phyloP scores from a whole-genome alignment of 129 eudicot species.

The Saposhnikovia divaricata region DNA sequence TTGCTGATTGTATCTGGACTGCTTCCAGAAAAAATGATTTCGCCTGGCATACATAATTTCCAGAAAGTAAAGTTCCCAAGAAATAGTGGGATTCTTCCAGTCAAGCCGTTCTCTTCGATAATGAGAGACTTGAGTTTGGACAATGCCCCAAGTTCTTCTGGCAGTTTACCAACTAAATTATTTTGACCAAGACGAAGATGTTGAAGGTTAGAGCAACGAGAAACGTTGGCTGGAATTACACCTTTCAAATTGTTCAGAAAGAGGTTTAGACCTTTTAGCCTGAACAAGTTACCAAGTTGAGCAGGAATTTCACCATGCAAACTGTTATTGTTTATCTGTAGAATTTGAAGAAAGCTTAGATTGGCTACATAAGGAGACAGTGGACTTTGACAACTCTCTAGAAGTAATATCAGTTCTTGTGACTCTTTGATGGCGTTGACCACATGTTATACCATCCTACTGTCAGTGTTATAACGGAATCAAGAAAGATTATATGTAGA shows the following conservation, averaged over 20 bases:
- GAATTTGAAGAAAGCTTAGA: not conserved
- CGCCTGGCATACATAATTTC: not conserved
- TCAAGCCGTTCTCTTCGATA: not conserved
- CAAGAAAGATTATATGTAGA: too few species aligned
- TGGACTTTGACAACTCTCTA: not conserved
- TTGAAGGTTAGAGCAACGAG: not conserved
- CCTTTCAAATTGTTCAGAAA: not conserved
- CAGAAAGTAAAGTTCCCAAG: not conserved
- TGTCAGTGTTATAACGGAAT: too few species aligned
- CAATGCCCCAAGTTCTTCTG: slow-evolving; percentile 4
- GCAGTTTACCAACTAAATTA: not conserved
- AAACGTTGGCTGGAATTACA: not conserved
- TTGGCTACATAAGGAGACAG: not conserved
- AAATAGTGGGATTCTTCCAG: not conserved
- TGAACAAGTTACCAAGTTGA: slow-evolving; percentile 3
- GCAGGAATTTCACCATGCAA: not conserved
- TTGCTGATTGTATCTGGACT: not conserved
- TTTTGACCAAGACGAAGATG: not conserved
- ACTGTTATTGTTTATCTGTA: not conserved
- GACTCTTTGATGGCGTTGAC: not conserved
- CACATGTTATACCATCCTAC: not conserved
- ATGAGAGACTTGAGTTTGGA: not conserved
- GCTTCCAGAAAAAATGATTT: not conserved
- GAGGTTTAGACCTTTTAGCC: not conserved
- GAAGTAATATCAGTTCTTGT: not conserved